Conservation (phyloP, 441 rosid species). For the Erodium trifolium region DNA sequence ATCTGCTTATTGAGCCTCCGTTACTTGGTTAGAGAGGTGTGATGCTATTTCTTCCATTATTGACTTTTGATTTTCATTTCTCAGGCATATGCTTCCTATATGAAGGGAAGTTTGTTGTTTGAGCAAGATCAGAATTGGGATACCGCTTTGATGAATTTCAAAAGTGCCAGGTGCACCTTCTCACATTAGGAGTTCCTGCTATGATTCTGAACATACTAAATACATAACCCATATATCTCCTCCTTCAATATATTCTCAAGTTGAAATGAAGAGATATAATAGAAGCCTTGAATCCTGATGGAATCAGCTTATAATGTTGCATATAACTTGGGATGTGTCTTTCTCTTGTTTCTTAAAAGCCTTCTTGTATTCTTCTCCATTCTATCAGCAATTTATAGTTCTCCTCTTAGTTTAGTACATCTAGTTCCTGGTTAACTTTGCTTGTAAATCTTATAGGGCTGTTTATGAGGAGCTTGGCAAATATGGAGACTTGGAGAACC, state of each 20-base stretch:
- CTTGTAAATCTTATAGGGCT: slow-evolving; percentile 43
- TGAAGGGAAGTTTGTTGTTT: slow-evolving; percentile 89
- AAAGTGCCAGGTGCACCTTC: slow-evolving; percentile 76
- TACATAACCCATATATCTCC: slow-evolving; percentile 8
- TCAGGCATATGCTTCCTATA: slow-evolving; percentile 94
- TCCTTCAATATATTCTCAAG: slow-evolving; percentile 11
- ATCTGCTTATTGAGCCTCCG: neutral
- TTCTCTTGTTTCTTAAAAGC: neutral
- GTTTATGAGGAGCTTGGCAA: slow-evolving; percentile 97
- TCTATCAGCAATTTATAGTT: neutral
- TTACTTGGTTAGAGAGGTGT: neutral
- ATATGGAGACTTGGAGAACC: slow-evolving; percentile 96
- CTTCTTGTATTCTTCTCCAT: neutral
- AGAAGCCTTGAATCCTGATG: neutral
- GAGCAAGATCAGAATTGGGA: slow-evolving; percentile 98
- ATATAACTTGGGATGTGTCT: slow-evolving; percentile 3
- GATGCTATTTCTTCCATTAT: neutral
- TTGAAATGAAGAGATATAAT: slow-evolving; percentile 3
- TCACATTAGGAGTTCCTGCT: slow-evolving; percentile 16
- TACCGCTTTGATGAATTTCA: slow-evolving; percentile 72
- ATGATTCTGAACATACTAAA: neutral
- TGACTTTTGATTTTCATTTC: slow-evolving; percentile 13
- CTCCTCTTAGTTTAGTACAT: slow-evolving; percentile 10
- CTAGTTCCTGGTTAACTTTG: slow-evolving; percentile 10
- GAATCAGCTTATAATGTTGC: neutral